Conservation (phyloP, 768 basidiomycete genomes). For the Phanerochaete sordida region DNA sequence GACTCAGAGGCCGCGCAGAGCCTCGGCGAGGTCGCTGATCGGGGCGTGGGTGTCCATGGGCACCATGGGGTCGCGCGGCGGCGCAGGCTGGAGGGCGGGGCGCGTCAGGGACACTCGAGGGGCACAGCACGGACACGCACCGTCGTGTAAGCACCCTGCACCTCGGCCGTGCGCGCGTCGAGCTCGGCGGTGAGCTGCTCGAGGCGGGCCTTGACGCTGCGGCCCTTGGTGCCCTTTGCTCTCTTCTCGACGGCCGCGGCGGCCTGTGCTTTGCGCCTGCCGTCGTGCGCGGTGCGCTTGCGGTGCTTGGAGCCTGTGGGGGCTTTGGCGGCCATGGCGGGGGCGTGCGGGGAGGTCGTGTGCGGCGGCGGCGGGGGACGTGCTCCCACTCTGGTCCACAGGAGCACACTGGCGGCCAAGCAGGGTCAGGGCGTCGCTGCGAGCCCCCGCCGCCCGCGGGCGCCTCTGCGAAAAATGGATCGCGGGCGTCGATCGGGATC, state of each 20-base stretch:
- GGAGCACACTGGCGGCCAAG: too few species aligned
- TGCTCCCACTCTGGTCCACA: background rate
- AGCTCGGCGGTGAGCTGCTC: constrained; percentile 9
- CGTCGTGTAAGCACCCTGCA: background rate
- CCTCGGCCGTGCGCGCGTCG: constrained; percentile 1
- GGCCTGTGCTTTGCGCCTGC: constrained; percentile 1
- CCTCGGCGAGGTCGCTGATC: constrained; percentile 10
- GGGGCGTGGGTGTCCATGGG: background rate
- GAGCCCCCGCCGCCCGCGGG: background rate
- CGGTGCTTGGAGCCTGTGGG: background rate
- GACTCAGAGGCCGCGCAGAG: constrained; percentile 10
- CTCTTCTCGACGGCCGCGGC: background rate
- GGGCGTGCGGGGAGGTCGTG: background rate
- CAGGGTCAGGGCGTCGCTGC: too few species aligned
- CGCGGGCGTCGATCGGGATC: background rate
- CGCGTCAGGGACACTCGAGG: background rate
- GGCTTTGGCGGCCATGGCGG: background rate
- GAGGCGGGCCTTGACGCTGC: background rate
- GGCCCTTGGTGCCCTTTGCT: constrained; percentile 2
- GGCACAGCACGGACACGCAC: background rate
- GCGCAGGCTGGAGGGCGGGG: background rate
- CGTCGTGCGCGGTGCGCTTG: background rate
- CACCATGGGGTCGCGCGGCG: background rate
- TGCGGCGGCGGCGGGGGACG: too few species aligned
- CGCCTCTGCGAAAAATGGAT: background rate